phyloP scores from a whole-genome alignment of 768 basidiomycete species.

The Tulasnella sp. region DNA sequence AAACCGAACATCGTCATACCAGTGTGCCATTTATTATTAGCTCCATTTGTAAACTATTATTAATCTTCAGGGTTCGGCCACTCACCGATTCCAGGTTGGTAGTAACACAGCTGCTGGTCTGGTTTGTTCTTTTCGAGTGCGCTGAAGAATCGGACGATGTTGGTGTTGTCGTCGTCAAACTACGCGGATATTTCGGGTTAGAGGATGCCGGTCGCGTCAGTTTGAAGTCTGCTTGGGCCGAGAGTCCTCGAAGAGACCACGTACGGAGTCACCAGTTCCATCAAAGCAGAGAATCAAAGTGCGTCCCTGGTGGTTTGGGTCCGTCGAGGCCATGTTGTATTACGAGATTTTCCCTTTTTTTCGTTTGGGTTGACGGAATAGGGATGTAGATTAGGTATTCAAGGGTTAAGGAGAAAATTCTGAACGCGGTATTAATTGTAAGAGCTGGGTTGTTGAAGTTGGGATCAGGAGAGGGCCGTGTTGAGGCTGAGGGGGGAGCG shows the following conservation, averaged over 20 bases:
- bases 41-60: constrained; percentile 39
- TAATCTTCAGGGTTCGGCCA: background rate
- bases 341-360: background rate
- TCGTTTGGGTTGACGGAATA: background rate
- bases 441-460: background rate
- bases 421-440: background rate
- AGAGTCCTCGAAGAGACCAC: background rate
- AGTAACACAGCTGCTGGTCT: constrained; percentile 65
- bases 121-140: constrained; percentile 63
- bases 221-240: background rate
- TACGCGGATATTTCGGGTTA: background rate
- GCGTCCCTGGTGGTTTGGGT: constrained; percentile 40
- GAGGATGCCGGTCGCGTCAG: background rate
- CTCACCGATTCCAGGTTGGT: constrained; percentile 57
- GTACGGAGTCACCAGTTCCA: constrained; percentile 51
- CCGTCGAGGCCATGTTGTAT: background rate
- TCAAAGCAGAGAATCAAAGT: constrained; percentile 71
- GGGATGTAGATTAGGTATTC: background rate
- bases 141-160: constrained; percentile 70
- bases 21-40: background rate
- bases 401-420: background rate
- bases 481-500: background rate
- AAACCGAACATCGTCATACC: background rate
- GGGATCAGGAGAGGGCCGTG: background rate
- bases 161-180: constrained; percentile 54